These are phyloP conservation scores for Litsea cubeba DNA, from an alignment of 164 flowering plant species.

Conservation along the genomic window DNA sequence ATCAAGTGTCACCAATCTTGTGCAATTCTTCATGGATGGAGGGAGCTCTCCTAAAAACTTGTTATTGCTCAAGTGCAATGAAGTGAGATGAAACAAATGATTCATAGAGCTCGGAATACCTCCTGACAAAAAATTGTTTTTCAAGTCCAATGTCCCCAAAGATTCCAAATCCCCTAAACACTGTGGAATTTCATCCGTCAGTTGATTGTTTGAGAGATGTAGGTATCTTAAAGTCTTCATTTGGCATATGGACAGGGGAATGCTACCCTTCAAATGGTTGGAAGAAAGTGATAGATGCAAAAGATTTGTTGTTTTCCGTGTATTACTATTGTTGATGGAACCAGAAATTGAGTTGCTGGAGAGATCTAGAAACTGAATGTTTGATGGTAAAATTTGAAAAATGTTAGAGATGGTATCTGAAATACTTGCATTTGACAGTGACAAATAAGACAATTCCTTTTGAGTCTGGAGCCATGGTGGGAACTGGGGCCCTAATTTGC, in stretches of 20 bases:
- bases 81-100: background rate
- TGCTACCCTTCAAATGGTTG: background rate
- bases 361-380: no score
- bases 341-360: no score
- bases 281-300: no score
- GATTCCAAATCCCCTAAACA: background rate
- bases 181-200: background rate
- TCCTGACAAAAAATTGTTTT: background rate
- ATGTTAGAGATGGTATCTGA: background rate
- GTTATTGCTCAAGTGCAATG: constrained; percentile 2
- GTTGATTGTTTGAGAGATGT: background rate
- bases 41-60: background rate
- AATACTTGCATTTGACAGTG: background rate
- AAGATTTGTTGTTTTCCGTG: no score
- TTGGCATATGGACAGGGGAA: background rate
- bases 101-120: background rate
- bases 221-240: background rate
- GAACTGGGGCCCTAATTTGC: constrained; percentile 1
- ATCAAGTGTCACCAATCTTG: no score
- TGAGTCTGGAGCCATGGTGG: background rate
- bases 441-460: background rate
- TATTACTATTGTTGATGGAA: no score
- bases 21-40: background rate
- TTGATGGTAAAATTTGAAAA: background rate
- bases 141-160: background rate